These are phyloP conservation scores for Syzygium aromaticum DNA, from an alignment of 345 rosid genomes.

Conservation along the genomic window DNA sequence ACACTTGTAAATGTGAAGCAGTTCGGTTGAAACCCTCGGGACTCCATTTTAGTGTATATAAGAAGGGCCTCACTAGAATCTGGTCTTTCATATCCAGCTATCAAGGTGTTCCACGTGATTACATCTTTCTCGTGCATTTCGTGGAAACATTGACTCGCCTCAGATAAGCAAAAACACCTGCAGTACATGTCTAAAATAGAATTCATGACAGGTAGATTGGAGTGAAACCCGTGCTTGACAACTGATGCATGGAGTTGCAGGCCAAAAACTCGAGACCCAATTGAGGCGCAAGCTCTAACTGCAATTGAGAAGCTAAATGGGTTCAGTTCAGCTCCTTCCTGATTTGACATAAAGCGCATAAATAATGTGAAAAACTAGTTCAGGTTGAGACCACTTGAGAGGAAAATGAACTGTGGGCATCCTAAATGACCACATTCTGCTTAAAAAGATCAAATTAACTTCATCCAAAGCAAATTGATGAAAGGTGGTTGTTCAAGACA, in stretches of 20 bases:
- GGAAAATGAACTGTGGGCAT: background rate
- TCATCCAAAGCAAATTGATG: background rate
- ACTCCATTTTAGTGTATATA: conserved; percentile 57
- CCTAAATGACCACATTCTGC: background rate
- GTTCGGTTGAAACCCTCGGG: conserved; percentile 57
- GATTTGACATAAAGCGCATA: conserved; percentile 5
- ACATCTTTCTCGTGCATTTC: conserved; percentile 65
- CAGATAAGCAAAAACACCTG: conserved; percentile 53
- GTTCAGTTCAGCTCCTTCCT: conserved; percentile 55
- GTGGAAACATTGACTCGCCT: conserved; percentile 51
- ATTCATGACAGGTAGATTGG: conserved; percentile 74
- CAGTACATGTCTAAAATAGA: conserved; percentile 87
- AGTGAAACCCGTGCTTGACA: conserved; percentile 48
- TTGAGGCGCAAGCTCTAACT: conserved; percentile 72
- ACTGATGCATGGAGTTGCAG: conserved; percentile 54
- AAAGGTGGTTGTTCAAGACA: background rate
- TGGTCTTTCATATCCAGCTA: conserved; percentile 62
- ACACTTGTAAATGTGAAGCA: conserved; percentile 69
- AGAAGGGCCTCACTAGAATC: conserved; percentile 44
- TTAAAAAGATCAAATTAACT: background rate
- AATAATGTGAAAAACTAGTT: background rate
- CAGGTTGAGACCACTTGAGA: background rate
- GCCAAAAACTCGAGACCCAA: conserved; percentile 48
- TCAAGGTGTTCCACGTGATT: conserved; percentile 80
- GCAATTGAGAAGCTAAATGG: conserved; percentile 74